Conservation (phyloP, 202 grass and related monocot species). For the Elaeis oleifera region DNA sequence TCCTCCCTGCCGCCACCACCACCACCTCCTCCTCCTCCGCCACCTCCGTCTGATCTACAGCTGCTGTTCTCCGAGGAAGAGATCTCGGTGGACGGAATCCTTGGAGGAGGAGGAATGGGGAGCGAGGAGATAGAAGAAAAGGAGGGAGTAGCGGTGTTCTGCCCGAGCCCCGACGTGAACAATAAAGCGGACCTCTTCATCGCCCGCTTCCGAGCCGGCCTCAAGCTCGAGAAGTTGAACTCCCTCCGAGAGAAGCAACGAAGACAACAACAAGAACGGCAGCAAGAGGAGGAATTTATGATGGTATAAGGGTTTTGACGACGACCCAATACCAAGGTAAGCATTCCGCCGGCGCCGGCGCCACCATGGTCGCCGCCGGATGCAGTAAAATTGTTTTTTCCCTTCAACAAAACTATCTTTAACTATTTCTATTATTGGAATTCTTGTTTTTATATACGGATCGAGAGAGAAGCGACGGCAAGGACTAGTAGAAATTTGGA, state of each 20-base stretch:
- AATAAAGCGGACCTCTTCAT: slow-evolving; percentile 88
- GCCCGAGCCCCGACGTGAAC: slow-evolving; percentile 90
- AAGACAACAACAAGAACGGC: slow-evolving; percentile 10
- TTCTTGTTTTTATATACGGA: too few relatives aligned
- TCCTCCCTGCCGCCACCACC: slow-evolving; percentile 41
- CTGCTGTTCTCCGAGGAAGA: too few relatives aligned
- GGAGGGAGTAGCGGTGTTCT: slow-evolving; percentile 34
- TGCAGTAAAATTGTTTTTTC: too few relatives aligned
- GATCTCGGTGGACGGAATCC: neutral
- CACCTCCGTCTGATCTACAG: too few relatives aligned
- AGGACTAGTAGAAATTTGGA: too few relatives aligned
- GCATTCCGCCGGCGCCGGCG: neutral
- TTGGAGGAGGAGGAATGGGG: slow-evolving; percentile 14
- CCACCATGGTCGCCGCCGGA: too few relatives aligned
- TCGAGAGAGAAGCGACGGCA: too few relatives aligned
- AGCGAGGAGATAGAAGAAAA: slow-evolving; percentile 3
- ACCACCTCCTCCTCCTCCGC: slow-evolving; percentile 24
- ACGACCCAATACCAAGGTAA: neutral
- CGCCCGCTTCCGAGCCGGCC: slow-evolving; percentile 56
- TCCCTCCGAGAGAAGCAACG: slow-evolving; percentile 58
- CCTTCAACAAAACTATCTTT: too few relatives aligned
- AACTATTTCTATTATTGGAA: too few relatives aligned
- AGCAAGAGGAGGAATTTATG: slow-evolving; percentile 44
- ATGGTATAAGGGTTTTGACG: slow-evolving; percentile 41
- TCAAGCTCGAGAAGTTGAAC: slow-evolving; percentile 86